Evolutionary conservation across 306 rosid genomes (phyloP).

Genomic region (Quercus cerris): DNA sequence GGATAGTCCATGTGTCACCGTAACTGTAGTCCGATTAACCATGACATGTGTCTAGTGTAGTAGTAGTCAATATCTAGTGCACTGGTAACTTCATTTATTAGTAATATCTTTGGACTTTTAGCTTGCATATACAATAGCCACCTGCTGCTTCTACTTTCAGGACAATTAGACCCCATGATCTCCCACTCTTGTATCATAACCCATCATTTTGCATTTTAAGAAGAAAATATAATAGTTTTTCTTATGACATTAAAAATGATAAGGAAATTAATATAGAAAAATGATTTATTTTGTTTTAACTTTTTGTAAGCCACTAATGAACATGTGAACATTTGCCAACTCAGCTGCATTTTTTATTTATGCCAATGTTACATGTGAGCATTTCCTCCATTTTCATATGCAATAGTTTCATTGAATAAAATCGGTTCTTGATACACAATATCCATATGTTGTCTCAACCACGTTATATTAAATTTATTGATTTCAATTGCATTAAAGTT

Average conservation of each 20-base stretch:
- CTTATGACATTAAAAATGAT: too few relatives aligned
- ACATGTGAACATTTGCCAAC: constrained; percentile 56
- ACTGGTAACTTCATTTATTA: constrained; percentile 59
- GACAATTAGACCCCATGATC: constrained; percentile 55
- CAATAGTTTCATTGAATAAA: constrained; percentile 51
- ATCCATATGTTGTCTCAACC: constrained; percentile 61
- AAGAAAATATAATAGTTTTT: too few relatives aligned
- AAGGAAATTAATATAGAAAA: neutral
- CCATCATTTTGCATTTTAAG: constrained; percentile 30
- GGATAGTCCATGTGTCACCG: constrained; percentile 59
- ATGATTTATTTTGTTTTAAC: constrained; percentile 2
- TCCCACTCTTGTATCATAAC: constrained; percentile 52
- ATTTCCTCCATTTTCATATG: constrained; percentile 58
- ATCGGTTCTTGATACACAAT: constrained; percentile 58
- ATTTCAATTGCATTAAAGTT: constrained; percentile 49
- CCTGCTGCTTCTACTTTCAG: constrained; percentile 55
- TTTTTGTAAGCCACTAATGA: constrained; percentile 60
- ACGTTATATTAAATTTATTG: constrained; percentile 38
- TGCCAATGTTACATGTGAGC: constrained; percentile 32
- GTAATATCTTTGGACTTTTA: constrained; percentile 50
- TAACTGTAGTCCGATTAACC: constrained; percentile 49
- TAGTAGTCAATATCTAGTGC: constrained; percentile 72
- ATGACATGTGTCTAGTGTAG: constrained; percentile 44
- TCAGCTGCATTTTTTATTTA: constrained; percentile 57
- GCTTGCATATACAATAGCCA: constrained; percentile 53